phyloP scores from a whole-genome alignment of 148 eudicot species.

The Chenopodium formosanum region DNA sequence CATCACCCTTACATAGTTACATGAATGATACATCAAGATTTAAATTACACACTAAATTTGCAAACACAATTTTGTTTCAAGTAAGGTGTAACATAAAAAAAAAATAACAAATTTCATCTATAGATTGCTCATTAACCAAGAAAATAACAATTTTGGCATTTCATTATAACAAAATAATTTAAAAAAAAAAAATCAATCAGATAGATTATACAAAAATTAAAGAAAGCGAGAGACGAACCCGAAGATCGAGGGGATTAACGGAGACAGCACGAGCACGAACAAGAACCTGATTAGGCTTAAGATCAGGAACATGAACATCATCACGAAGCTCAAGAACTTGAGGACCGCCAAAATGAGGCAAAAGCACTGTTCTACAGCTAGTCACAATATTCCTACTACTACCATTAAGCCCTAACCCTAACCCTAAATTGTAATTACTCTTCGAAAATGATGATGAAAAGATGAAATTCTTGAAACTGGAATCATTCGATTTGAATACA shows the following conservation, averaged over 20 bases:
- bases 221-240: conserved; percentile 40
- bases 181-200: background rate
- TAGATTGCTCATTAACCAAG: background rate
- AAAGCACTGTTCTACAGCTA: conserved; percentile 71
- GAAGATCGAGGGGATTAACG: conserved; percentile 80
- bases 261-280: conserved; percentile 90
- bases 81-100: too few relatives aligned
- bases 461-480: conserved; percentile 6
- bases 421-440: conserved; percentile 18
- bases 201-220: background rate
- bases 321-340: conserved; percentile 67
- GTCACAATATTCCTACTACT: conserved; percentile 46
- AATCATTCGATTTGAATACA: conserved; percentile 23
- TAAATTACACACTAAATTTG: background rate
- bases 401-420: conserved; percentile 29
- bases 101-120: background rate
- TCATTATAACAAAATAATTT: background rate
- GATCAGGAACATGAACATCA: conserved; percentile 65
- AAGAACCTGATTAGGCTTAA: conserved; percentile 73
- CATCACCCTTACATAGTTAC: background rate
- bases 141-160: background rate
- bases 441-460: conserved; percentile 15
- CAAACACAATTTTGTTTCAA: background rate
- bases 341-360: conserved; percentile 87
- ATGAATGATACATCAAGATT: background rate